Evolutionary conservation across 202 grass and related monocot species (phyloP), one percentile per base, ranked within the genome.

Genomic region (Bolboschoenoplectus hybrid): DNA sequence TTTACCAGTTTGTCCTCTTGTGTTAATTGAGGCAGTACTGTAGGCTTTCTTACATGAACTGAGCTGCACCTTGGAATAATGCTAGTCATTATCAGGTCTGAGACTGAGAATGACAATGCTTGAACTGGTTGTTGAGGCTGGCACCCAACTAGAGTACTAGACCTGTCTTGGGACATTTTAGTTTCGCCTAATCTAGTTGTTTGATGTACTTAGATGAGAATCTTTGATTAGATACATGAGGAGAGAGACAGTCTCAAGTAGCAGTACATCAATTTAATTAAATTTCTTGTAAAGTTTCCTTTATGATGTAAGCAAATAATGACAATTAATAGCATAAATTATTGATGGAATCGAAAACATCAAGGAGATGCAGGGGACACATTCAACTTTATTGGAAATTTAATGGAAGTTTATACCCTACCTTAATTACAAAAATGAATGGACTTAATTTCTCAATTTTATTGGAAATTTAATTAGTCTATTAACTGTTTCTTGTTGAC

Each of bases 161-260:
- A 49, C 60, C 62, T 83, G 7, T 70, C 63, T 70, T 53, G 62
- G n/a, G 64, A 57, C 61, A 69, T 46, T 68, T 38, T 84, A 84
- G 7, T 84, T 84, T 80, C 39, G 81, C 81, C 81, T 56, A 84
- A 70, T 84, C 47, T 84, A 38, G 63, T 70, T 65, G 81, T 39
- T 67, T 70, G 26, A 70, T 55, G 32, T 83, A 67, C 65, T 70
- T 10, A 11, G 79, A 63, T 65, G 9, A 81, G 79, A 82, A 20
- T 82, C 79, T 82, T 65, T 69, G 0, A 63, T 67, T 38, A 55
- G 13, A 20, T 83, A 69, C 63, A 69, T 67, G 43, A 12, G n/a
- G 1, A 56, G 19, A 52, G 12, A 35, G 81, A 63, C 13, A 40
- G 62, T 68, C 40, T 69, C 1, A 53, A 51, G 63, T 83, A 17